phyloP scores from a whole-genome alignment of 2,329 filamentous ascomycete genomes.

The Cladosporium phlei region DNA sequence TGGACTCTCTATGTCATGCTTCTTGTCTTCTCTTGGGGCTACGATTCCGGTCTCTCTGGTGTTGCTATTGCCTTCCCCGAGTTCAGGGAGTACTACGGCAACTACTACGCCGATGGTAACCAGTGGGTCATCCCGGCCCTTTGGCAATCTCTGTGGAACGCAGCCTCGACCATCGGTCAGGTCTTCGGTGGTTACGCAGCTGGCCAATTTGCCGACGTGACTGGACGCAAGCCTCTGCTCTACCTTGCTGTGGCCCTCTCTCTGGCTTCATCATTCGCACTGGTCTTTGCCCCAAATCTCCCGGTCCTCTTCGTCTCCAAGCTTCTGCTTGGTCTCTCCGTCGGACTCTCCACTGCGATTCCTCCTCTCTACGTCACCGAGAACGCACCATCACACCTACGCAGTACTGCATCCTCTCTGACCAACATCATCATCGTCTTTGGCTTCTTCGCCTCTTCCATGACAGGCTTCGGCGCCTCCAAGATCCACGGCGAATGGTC shows the following conservation, averaged over 20 bases:
- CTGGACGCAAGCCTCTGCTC: constrained; percentile 22
- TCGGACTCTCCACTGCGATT: constrained; percentile 24
- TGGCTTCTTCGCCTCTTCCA: constrained; percentile 24
- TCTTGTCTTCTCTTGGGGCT: constrained; percentile 35
- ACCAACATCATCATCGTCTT: constrained; percentile 27
- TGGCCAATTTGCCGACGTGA: constrained; percentile 24
- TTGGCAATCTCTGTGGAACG: constrained; percentile 38
- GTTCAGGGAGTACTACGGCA: constrained; percentile 33
- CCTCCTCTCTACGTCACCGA: constrained; percentile 26
- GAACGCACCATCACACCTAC: constrained; percentile 23
- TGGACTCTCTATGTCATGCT: constrained; percentile 25
- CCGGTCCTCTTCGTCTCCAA: constrained; percentile 28
- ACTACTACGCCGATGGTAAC: constrained; percentile 29
- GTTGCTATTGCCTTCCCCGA: constrained; percentile 35
- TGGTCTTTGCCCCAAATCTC: constrained; percentile 28
- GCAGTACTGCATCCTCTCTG: constrained; percentile 23
- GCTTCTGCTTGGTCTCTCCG: constrained; percentile 23
- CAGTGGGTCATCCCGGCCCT: constrained; percentile 33
- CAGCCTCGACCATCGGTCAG: constrained; percentile 34
- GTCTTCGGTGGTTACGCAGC: constrained; percentile 24
- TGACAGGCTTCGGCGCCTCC: constrained; percentile 24
- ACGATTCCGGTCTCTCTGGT: constrained; percentile 35
- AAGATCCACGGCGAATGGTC: constrained; percentile 24
- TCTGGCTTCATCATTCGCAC: constrained; percentile 22
- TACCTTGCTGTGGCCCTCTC: constrained; percentile 21